phyloP scores from a whole-genome alignment of 768 basidiomycete species.

The Punctularia strigosozonata region DNA sequence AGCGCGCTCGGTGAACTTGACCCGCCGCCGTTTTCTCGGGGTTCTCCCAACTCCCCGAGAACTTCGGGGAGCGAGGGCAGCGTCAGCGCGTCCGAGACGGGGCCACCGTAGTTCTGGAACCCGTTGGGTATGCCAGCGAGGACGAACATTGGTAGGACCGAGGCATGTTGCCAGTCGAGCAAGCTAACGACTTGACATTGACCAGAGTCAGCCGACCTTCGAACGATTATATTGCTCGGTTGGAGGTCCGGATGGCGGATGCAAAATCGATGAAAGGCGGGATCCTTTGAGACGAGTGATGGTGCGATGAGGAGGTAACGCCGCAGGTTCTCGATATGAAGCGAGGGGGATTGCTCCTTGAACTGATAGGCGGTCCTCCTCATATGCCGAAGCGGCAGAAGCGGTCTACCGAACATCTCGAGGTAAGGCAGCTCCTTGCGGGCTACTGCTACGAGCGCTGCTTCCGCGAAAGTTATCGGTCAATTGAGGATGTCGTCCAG shows the following conservation, averaged over 20 bases:
- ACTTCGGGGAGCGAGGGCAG: slow-evolving; percentile 33
- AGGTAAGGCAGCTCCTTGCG: slow-evolving; percentile 39
- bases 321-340: slow-evolving; percentile 36
- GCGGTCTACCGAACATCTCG: slow-evolving; percentile 32
- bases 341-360: slow-evolving; percentile 27
- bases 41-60: slow-evolving; percentile 27
- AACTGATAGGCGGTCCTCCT: slow-evolving; percentile 35
- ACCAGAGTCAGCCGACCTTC: slow-evolving; percentile 30
- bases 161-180: slow-evolving; percentile 45
- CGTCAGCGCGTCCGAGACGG: slow-evolving; percentile 23
- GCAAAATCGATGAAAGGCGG: slow-evolving; percentile 27
- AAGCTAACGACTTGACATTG: slow-evolving; percentile 28
- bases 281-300: slow-evolving; percentile 30
- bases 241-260: slow-evolving; percentile 35
- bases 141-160: slow-evolving; percentile 42
- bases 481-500: slow-evolving; percentile 17
- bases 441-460: slow-evolving; percentile 28
- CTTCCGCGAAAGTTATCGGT: slow-evolving; percentile 26
- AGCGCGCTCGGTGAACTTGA: slow-evolving; percentile 30
- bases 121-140: slow-evolving; percentile 29
- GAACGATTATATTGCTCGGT: slow-evolving; percentile 36
- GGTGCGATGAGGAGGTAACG: slow-evolving; percentile 37
- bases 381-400: slow-evolving; percentile 27
- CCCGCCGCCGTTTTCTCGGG: slow-evolving; percentile 18
- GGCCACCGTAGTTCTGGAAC: slow-evolving; percentile 37